Base-by-base conservation (phyloP, 1,284 basidiomycete genomes). In the Ceratobasidium sp. region DNA sequence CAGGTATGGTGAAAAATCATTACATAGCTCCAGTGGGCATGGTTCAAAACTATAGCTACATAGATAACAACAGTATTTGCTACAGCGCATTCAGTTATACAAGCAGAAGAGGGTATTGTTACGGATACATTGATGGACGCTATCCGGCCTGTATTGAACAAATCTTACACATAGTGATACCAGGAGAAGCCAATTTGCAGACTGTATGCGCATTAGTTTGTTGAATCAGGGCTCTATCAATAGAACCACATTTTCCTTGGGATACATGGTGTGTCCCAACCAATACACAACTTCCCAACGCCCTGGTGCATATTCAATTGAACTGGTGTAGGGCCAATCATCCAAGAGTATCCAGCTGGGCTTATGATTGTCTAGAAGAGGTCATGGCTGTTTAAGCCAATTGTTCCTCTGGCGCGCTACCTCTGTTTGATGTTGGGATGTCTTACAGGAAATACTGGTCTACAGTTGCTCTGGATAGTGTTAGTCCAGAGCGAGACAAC, bases 21-120 rank as follows among this genome's bases (percentile, higher is more conserved):
- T 75, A 76, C 49, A 46, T 76, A 10, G 18, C 72, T 23, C 72
- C 49, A 12, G 2, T 13, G 2, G 72, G 72, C n/a, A 63, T 55
- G 44, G 72, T 66, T 26, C 20, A 49, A 12, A 64, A 76, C 72
- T 42, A 76, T 42, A 76, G 72, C 72, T 76, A 76, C 39, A 51
- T 66, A 1, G 61, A 76, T 13, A 23, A 53, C 28, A 42, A 64
- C 39, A 58, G 61, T 20, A 58, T 76, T 33, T 63, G 61, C 10
- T 76, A 76, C 58, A 63, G 72, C 28, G 7, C 60, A 3, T 51
- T 20, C 13, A 18, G 56, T 4, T 63, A 76, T 15, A 76, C 61
- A 23, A 66, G 61, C 28, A 63, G 72, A 3, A 66, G 53, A 40
- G 60, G 72, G 0, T 66, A 66, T 66, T 76, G 61, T 40, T 76